Base-by-base conservation (phyloP, 805 yeast species). In the Myxozyma melibiosi region DNA sequence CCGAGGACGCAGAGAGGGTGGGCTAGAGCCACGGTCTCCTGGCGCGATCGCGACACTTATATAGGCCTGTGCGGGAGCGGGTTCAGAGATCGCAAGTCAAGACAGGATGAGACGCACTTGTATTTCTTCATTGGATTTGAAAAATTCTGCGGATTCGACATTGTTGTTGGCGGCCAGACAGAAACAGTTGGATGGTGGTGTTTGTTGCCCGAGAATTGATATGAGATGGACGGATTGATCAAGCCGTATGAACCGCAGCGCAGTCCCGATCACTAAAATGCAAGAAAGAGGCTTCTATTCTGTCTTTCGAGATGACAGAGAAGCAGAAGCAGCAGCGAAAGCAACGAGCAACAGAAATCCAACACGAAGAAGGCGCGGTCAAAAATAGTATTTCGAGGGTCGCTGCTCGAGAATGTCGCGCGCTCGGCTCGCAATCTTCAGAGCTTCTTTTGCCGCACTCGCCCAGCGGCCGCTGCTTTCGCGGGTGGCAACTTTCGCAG, bases 121-220 rank as follows among this genome's bases (percentile, higher is more conserved):
- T 68, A 73, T 64, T 73, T 73, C 61, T 73, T 72, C 53, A 71
- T 70, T 2, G 67, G 67, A 59, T 53, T 61, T 24, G 66, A 59
- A 35, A 60, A 48, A 25, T 38, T 18, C 18, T 42, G 45, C 20
- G 35, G 33, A 25, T 45, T 45, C 31, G 50, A 39, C 50, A 45
- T 45, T 30, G 47, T 38, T 28, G 30, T 40, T 20, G 3, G 16
- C 16, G 25, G 24, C 18, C 7, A 13, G 11, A 24, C 14, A 24
- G 6, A 4, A 27, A 4, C 34, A 4, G 18, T 11, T 35, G 39
- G 4, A 14, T 35, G n/a, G n/a, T n/a, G n/a, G n/a, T n/a, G n/a
- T n/a, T n/a, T n/a, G n/a, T n/a, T n/a, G n/a, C n/a, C n/a, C n/a
- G n/a, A n/a, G n/a, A n/a, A n/a, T n/a, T n/a, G n/a, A n/a, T n/a